Conservation (phyloP, 257 asterid species). For the Lavandula angustifolia region DNA sequence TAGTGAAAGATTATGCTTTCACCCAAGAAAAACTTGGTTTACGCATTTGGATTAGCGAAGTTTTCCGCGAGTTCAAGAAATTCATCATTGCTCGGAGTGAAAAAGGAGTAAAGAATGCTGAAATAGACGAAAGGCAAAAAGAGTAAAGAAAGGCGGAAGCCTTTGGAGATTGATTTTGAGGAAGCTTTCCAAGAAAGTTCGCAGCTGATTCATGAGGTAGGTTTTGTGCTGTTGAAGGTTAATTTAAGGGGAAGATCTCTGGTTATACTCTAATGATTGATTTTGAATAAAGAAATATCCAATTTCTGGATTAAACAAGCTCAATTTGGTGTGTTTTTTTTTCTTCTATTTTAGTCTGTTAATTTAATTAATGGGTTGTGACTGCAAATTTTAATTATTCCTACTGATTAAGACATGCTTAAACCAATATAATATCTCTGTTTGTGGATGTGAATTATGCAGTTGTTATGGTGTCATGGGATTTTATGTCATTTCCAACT, state of each 20-base stretch:
- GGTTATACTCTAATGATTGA: constrained; percentile 67
- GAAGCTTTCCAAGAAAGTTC: constrained; percentile 26
- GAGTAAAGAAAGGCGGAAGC: constrained; percentile 27
- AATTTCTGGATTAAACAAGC: constrained; percentile 44
- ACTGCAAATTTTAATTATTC: constrained; percentile 41
- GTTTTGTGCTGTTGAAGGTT: constrained; percentile 35
- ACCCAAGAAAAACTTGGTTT: constrained; percentile 32
- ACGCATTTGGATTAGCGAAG: constrained; percentile 56
- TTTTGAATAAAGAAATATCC: constrained; percentile 40
- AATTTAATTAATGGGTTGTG: constrained; percentile 50
- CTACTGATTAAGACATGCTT: constrained; percentile 35
- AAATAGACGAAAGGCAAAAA: not conserved
- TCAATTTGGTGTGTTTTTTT: constrained; percentile 48
- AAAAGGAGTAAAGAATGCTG: constrained; percentile 15
- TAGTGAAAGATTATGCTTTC: constrained; percentile 42
- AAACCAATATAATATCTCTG: constrained; percentile 12
- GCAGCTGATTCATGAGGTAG: constrained; percentile 45
- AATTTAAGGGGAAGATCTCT: constrained; percentile 31
- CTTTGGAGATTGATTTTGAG: constrained; percentile 36
- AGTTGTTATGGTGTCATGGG: constrained; percentile 31
- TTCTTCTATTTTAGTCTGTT: constrained; percentile 35
- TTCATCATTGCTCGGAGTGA: constrained; percentile 36
- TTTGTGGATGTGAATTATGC: too few relatives aligned
- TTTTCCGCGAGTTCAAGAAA: constrained; percentile 50
- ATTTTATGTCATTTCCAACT: constrained; percentile 31